These are phyloP conservation scores for Pythium grandisporangium DNA, from an alignment of 352 stramenopile genomes.

Conservation along the genomic window DNA sequence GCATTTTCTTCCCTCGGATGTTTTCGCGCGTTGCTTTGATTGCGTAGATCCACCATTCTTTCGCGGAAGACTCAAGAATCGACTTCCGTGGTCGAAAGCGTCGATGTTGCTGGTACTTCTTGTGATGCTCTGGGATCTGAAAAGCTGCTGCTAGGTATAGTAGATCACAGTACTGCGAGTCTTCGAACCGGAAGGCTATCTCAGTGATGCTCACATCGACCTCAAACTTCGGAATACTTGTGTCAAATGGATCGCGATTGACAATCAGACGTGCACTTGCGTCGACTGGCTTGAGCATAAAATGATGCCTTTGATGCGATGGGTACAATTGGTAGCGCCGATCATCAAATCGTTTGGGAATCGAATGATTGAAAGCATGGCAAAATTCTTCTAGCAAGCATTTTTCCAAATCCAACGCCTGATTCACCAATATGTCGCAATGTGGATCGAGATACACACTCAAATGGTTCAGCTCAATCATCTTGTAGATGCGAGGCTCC, in stretches of 20 bases:
- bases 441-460: slow-evolving; percentile 82
- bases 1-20: slow-evolving; percentile 44
- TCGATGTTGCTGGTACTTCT: slow-evolving; percentile 73
- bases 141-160: slow-evolving; percentile 68
- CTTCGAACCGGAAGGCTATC: slow-evolving; percentile 73
- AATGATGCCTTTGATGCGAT: slow-evolving; percentile 69
- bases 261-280: slow-evolving; percentile 70
- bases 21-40: slow-evolving; percentile 57
- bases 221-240: slow-evolving; percentile 72
- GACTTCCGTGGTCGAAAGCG: slow-evolving; percentile 42
- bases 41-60: slow-evolving; percentile 76
- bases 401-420: slow-evolving; percentile 44
- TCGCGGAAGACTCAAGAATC: slow-evolving; percentile 38
- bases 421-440: slow-evolving; percentile 49
- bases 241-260: slow-evolving; percentile 74
- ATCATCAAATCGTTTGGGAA: slow-evolving; percentile 81
- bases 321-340: slow-evolving; percentile 60
- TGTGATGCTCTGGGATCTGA: slow-evolving; percentile 60
- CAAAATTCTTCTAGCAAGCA: slow-evolving; percentile 77
- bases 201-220: slow-evolving; percentile 71
- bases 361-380: slow-evolving; percentile 61
- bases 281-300: slow-evolving; percentile 78
- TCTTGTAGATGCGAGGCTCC: slow-evolving; percentile 86
- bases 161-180: slow-evolving; percentile 84
- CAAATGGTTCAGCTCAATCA: slow-evolving; percentile 81